A percentile compares a stretch with the other conserved stretches of the same genome.
Conservation (phyloP, 2,329 filamentous ascomycete species). For the Dothideomycetes sp. region DNA sequence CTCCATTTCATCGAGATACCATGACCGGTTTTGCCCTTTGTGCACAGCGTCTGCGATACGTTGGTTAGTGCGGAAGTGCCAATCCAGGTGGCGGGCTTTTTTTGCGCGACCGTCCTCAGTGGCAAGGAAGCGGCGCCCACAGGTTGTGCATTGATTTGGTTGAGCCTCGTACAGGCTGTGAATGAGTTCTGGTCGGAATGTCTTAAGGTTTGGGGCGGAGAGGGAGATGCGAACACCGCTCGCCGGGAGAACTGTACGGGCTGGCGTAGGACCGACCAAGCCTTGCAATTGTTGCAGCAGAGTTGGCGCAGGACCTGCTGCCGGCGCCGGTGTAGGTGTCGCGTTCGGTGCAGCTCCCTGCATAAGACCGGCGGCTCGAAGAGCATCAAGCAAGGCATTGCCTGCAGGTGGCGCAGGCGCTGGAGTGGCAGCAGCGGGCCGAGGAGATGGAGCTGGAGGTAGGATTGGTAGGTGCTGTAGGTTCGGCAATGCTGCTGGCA, state of each 20-base stretch:
- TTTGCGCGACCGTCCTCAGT: conserved; percentile 69
- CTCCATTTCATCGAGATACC: conserved; percentile 87
- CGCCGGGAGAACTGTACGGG: background rate
- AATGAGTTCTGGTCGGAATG: conserved; percentile 62
- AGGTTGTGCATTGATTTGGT: conserved; percentile 81
- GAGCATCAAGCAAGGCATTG: conserved; percentile 10
- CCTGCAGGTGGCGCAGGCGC: conserved; percentile 10
- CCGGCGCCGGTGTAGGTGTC: conserved; percentile 11
- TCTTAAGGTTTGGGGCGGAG: conserved; percentile 19
- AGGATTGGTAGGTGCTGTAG: conserved; percentile 17
- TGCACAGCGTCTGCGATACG: conserved; percentile 71
- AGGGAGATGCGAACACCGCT: conserved; percentile 14
- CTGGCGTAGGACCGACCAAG: conserved; percentile 6
- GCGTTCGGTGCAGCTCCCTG: conserved; percentile 11
- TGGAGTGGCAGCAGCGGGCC: conserved; percentile 6
- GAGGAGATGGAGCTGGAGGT: conserved; percentile 4
- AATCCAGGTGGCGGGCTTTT: conserved; percentile 90
- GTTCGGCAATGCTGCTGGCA: conserved; percentile 20
- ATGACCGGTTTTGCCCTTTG: conserved; percentile 80
- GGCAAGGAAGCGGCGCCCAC: conserved; percentile 72
- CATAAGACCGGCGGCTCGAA: conserved; percentile 14
- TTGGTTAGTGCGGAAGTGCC: conserved; percentile 93
- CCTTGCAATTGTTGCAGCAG: conserved; percentile 8
- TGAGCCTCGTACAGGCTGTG: conserved; percentile 67
- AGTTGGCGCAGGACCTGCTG: conserved; percentile 2